Base-by-base conservation (phyloP, 768 basidiomycete species). In the Clavulina sp. region DNA sequence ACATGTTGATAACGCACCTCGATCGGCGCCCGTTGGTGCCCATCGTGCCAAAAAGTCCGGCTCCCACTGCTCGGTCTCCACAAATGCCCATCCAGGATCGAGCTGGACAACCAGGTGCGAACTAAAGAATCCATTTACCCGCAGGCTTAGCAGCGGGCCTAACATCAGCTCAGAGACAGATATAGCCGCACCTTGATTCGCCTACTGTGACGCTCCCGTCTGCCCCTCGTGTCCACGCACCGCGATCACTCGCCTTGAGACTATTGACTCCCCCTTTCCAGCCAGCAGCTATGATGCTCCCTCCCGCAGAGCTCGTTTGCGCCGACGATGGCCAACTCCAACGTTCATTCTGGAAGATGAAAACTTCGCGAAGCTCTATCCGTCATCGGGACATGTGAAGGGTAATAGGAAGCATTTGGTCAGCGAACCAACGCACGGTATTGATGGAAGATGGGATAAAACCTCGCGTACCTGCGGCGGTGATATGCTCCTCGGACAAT, bases 71-170 rank as follows among this genome's bases (percentile, higher is more conserved):
- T 88, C 84, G 0, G 78, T 78, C 55, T 77, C 73, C 4, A 86
- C 75, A 53, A 85, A 87, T 1, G 68, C 61, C 83, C 84, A 87
- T 0, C 78, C 79, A 3, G 75, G 70, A 2, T 76, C 73, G n/a
- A 88, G 75, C 5, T 77, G 75, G 58, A 87, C 85, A 2, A 81
- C 84, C 51, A 86, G 70, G 69, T 82, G 82, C 64, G 84, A 87
- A 69, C 78, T 34, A 28, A 21, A 34, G 23, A 28, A 5, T 9
- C 41, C 83, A 63, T n/a, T n/a, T n/a, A n/a, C n/a, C n/a, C n/a
- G n/a, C n/a, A n/a, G n/a, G n/a, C n/a, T 32, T 41, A 43, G 33
- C 36, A 48, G 26, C n/a, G 31, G 33, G 23, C 30, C 57, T 30
- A 60, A 58, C 48, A 31, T 26, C 26, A 3, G 49, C 43, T 24